A percentile compares a stretch with the other conserved stretches of the same genome.
These are phyloP conservation scores for Phytophthora syringae DNA, from an alignment of 352 stramenopile genomes.

Conservation along the genomic window DNA sequence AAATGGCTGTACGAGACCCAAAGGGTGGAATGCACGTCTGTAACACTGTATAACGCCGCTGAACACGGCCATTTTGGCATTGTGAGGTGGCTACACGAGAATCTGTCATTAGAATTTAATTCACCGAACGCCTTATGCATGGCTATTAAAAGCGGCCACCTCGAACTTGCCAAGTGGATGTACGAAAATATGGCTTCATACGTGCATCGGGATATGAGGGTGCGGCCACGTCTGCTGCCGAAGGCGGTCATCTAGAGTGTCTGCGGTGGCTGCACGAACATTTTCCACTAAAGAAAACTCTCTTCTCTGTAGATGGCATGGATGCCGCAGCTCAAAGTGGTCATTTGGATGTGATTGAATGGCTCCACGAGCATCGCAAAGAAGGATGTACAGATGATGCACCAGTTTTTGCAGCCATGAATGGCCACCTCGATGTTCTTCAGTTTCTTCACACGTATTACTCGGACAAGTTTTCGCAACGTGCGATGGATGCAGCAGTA, in stretches of 20 bases:
- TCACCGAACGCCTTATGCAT: background rate
- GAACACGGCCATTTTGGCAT: conserved; percentile 21
- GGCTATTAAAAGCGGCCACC: background rate
- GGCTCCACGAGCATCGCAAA: conserved; percentile 1
- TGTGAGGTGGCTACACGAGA: conserved; percentile 6
- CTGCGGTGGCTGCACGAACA: background rate
- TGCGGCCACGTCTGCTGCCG: background rate
- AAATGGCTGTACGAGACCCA: conserved; percentile 1
- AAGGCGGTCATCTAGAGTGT: background rate
- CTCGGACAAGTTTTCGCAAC: background rate
- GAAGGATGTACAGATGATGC: background rate
- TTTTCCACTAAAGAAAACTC: too few relatives aligned
- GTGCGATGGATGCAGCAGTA: background rate
- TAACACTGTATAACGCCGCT: background rate
- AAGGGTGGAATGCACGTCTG: background rate
- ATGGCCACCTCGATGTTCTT: background rate
- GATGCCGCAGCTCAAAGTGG: too few relatives aligned
- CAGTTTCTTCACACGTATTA: conserved; percentile 4
- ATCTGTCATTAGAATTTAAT: background rate
- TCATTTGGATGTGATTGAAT: too few relatives aligned
- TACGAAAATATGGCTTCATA: background rate
- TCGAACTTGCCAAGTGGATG: background rate
- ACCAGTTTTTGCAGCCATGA: background rate
- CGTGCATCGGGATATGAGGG: background rate
- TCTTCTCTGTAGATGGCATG: too few relatives aligned